Evolutionary conservation across 2,329 filamentous ascomycete genomes (phyloP), one percentile per base, ranked within the genome.

Genomic region (Penicillium sp.): DNA sequence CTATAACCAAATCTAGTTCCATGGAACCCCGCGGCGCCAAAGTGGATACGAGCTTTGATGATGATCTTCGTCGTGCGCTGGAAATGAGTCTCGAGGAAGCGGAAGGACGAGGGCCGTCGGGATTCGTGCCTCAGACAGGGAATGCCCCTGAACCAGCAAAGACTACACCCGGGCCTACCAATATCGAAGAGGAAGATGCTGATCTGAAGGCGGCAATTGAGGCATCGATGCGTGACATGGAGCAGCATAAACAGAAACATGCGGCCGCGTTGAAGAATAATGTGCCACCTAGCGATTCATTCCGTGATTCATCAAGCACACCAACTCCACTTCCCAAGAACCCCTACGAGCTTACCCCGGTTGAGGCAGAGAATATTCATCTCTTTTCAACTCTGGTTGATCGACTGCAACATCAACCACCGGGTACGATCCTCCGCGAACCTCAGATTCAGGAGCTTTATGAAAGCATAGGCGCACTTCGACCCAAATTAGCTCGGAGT

Each of bases 381-480:
- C 79, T 99, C 1, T 97, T 99, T 69, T 83, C 94, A 0, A 97
- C 94, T 0, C 78, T 99, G 35, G 94, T 99, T 11, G 94, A 99
- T 70, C 86, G 95, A 31, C 78, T 99, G 40, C 93, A 97, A 72
- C 94, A 95, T 56, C 94, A 99, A 67, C 90, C 94, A 0, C 92
- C 92, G 0, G 94, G 94, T 0, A 97, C 94, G 0, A 97, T 99
- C 51, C 76, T 99, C n/a, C 84, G 94, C 47, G 94, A 99, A 68
- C 94, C 94, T 1, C 94, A 97, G 71, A 97, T 99, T 49, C 94
- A 99, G 74, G 94, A 99, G 75, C 80, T 99, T 4, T 99, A 99
- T 71, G 94, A 97, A 69, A 95, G 92, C 66, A 97, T 99, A 66
- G 92, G 93, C n/a, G 83, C 91, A 15, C 78, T 99, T 59, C 85